These are phyloP conservation scores for Botrytis medusae DNA, from an alignment of 2,329 filamentous ascomycete species.

Conservation along the genomic window DNA sequence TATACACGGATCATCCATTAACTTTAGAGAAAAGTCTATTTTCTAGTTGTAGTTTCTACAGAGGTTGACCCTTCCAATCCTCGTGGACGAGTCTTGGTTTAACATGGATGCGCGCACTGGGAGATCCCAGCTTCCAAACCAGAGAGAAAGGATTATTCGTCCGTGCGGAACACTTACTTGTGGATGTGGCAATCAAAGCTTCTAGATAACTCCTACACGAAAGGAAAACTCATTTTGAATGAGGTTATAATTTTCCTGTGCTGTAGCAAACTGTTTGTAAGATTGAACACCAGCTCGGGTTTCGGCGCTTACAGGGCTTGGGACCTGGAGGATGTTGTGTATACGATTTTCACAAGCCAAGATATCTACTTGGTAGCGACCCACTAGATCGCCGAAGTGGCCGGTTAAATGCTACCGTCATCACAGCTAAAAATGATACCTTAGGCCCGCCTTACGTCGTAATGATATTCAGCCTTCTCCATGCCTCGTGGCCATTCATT, in stretches of 20 bases:
- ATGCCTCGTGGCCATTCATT: neutral
- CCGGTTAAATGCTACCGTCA: neutral
- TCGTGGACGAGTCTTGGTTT: neutral
- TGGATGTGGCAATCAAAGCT: neutral
- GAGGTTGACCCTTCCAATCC: neutral
- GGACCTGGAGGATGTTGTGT: neutral
- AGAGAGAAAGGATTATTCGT: neutral
- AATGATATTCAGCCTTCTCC: neutral
- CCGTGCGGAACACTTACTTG: neutral
- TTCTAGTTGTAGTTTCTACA: neutral
- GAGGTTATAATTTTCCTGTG: neutral
- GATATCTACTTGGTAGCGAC: no score
- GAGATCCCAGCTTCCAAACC: neutral
- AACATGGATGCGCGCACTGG: neutral
- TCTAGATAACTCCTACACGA: neutral
- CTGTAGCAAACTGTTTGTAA: neutral
- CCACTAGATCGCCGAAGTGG: neutral
- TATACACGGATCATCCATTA: neutral
- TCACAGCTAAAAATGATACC: neutral
- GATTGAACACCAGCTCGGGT: neutral
- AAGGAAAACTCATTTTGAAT: neutral
- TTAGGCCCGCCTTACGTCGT: slow-evolving; percentile 1
- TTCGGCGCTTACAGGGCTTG: neutral
- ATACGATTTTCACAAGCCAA: neutral
- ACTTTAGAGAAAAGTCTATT: neutral